These are phyloP conservation scores for Torrubiella hemipterigena DNA, from an alignment of 2,329 filamentous ascomycete species.

Conservation along the genomic window DNA sequence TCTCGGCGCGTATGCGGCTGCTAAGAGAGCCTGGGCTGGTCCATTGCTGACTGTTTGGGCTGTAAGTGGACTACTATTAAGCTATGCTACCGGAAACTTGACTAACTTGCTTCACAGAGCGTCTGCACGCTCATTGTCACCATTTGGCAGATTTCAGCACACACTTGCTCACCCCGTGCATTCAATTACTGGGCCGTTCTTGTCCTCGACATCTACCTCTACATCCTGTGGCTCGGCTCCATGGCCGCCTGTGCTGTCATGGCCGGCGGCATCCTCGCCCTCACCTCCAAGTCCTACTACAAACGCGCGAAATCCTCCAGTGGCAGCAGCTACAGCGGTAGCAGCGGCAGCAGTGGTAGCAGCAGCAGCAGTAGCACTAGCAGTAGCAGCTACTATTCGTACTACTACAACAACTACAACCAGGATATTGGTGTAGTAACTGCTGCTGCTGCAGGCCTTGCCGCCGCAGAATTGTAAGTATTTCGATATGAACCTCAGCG, in stretches of 20 bases:
- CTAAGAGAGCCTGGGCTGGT: constrained; percentile 18
- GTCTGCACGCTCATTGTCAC: constrained; percentile 30
- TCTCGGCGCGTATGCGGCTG: constrained; percentile 27
- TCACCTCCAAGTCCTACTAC: too few relatives aligned
- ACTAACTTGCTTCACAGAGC: constrained; percentile 15
- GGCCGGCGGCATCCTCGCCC: constrained; percentile 15
- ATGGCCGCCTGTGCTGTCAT: constrained; percentile 27
- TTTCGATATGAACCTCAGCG: rapidly evolving
- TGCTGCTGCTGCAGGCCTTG: constrained; percentile 25
- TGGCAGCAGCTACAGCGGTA: too few relatives aligned
- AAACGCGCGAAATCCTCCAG: too few relatives aligned
- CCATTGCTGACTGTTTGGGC: constrained; percentile 23
- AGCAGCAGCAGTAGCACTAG: constrained; percentile 8
- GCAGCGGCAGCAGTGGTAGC: neutral
- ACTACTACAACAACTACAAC: constrained; percentile 6
- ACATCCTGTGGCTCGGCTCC: constrained; percentile 39
- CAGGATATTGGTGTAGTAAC: constrained; percentile 15
- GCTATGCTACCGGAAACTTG: neutral
- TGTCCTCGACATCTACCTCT: constrained; percentile 35
- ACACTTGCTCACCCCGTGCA: constrained; percentile 22
- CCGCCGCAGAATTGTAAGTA: constrained; percentile 30
- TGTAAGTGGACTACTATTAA: constrained; percentile 18
- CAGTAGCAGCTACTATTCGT: constrained; percentile 13
- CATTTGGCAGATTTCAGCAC: constrained; percentile 34
- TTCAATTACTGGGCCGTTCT: constrained; percentile 45